Base-by-base conservation (phyloP, 2,329 filamentous ascomycete genomes). In the Colletotrichum falcatum region DNA sequence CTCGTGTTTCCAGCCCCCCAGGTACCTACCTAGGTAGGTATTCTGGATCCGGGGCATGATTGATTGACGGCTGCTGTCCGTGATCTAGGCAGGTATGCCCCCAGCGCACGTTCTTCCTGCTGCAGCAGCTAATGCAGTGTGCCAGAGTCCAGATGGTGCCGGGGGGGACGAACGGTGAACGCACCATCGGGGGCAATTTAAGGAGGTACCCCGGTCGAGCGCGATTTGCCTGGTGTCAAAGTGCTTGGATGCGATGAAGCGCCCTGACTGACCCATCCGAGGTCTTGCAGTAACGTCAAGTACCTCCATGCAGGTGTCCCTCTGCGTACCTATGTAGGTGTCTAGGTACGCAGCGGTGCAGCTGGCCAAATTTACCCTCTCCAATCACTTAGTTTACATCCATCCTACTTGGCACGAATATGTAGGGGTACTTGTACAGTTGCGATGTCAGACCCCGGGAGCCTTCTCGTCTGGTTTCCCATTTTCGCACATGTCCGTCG, bases 281-380 rank as follows among this genome's bases (percentile, higher is more conserved):
- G 20, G 23, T 55, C 35, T 58, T 59, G 51, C 58, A 61, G 39
- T 70, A 67, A 56, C 66, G 66, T 66, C 66, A 66, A 63, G 63
- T 70, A 62, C 58, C n/a, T n/a, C n/a, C n/a, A n/a, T n/a, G n/a
- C n/a, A n/a, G n/a, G n/a, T n/a, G n/a, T n/a, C n/a, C n/a, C n/a
- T n/a, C n/a, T n/a, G n/a, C n/a, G n/a, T n/a, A n/a, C n/a, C n/a
- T n/a, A n/a, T n/a, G n/a, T n/a, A n/a, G n/a, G 8, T 33, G 16
- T 42, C 49, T n/a, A n/a, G n/a, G n/a, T 23, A 56, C 39, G 20
- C 28, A 42, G 54, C n/a, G 12, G 54, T 23, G 33, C n/a, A 35
- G 35, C 18, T 28, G 23, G 12, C 33, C 35, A 37, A 28, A 42
- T 16, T 37, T 18, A 6, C 54, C 33, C 33, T 39, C 16, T 20